These are phyloP conservation scores for Yamadazyma spencermartinsiae DNA, from an alignment of 1,139 yeast species.

Conservation along the genomic window DNA sequence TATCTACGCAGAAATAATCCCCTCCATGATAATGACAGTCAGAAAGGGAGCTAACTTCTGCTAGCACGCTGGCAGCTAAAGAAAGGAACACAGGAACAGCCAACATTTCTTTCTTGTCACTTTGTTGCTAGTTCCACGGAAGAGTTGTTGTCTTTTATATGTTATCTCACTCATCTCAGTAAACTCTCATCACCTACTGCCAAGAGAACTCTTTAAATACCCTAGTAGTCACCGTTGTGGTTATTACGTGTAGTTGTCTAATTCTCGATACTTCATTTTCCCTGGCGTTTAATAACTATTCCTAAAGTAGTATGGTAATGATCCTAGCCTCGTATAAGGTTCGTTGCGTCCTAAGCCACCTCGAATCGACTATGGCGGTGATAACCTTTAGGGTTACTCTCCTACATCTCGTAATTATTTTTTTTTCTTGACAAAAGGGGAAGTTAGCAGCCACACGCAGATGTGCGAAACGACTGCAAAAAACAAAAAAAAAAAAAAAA, in stretches of 20 bases:
- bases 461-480: background rate
- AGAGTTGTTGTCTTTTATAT: background rate
- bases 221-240: background rate
- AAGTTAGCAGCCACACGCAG: background rate
- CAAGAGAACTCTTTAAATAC: background rate
- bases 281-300: too few species aligned
- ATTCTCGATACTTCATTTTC: too few species aligned
- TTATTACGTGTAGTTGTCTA: background rate
- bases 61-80: background rate
- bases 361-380: too few species aligned
- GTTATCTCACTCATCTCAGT: background rate
- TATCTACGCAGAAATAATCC: conserved; percentile 25
- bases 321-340: background rate
- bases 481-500: too few species aligned
- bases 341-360: too few species aligned
- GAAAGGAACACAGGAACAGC: background rate
- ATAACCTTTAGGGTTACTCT: background rate
- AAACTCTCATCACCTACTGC: background rate
- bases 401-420: background rate
- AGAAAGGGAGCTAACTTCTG: conserved; percentile 4
- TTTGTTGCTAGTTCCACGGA: background rate
- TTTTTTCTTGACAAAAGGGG: background rate
- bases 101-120: too few species aligned
- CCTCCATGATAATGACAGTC: conserved; percentile 32
- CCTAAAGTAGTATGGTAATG: background rate